Conservation (phyloP, 805 yeast species). For the Lipomyces oligophaga region DNA sequence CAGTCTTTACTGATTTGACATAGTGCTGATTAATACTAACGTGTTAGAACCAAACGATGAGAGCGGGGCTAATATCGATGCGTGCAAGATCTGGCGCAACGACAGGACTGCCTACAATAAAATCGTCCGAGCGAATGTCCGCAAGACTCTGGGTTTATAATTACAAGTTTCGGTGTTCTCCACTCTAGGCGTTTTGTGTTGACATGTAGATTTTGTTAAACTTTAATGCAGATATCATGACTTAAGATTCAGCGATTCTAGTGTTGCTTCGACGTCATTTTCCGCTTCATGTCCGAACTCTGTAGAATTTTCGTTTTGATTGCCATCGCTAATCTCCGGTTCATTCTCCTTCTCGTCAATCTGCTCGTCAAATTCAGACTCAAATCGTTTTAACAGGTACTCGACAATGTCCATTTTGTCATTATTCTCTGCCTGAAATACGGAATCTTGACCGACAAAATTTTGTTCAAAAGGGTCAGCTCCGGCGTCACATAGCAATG, state of each 20-base stretch:
- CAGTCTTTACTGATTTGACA: background rate
- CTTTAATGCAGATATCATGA: background rate
- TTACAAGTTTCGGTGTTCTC: background rate
- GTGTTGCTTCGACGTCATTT: constrained; percentile 10
- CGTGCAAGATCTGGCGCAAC: constrained; percentile 87
- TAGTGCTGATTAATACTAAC: background rate
- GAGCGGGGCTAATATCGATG: constrained; percentile 86
- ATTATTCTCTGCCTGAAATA: constrained; percentile 83
- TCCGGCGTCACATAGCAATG: constrained; percentile 65
- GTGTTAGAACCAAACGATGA: constrained; percentile 80
- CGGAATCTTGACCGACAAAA: constrained; percentile 70
- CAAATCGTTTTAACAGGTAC: constrained; percentile 68
- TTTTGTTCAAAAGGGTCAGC: constrained; percentile 84
- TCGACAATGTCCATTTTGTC: constrained; percentile 72
- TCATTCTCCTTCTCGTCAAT: constrained; percentile 39
- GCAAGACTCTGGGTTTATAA: constrained; percentile 65
- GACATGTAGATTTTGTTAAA: background rate
- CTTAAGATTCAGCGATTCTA: background rate
- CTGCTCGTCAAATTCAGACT: constrained; percentile 53
- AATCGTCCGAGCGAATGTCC: constrained; percentile 63
- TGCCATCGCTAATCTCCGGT: constrained; percentile 2
- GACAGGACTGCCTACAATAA: constrained; percentile 62
- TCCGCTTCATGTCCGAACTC: background rate
- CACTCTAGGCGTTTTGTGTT: background rate
- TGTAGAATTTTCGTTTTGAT: background rate